Evolutionary conservation across 768 basidiomycete genomes (phyloP).

Genomic region (Tricholoma sp.): DNA sequence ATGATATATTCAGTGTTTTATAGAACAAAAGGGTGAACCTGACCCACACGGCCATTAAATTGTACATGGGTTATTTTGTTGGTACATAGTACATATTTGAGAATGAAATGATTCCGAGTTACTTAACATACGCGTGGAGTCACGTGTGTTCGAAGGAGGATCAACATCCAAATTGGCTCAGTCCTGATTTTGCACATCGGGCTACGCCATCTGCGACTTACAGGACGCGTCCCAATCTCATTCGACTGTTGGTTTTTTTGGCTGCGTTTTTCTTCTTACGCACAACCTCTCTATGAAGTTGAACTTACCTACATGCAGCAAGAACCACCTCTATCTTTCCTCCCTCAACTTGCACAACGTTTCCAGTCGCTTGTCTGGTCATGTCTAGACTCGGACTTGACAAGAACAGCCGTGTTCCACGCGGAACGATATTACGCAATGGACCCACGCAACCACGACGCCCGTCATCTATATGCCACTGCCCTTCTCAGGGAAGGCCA

Average conservation of each 20-base stretch:
- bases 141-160: conserved; percentile 15
- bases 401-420: conserved; percentile 80
- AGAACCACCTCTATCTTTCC: conserved; percentile 44
- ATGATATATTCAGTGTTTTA: conserved; percentile 13
- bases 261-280: background rate
- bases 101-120: background rate
- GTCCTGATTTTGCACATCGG: conserved; percentile 13
- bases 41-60: conserved; percentile 73
- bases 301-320: conserved; percentile 42
- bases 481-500: conserved; percentile 66
- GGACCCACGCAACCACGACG: conserved; percentile 69
- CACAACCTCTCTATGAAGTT: conserved; percentile 20
- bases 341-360: conserved; percentile 59
- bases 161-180: conserved; percentile 14
- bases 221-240: conserved; percentile 8
- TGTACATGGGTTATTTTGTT: background rate
- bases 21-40: conserved; percentile 67
- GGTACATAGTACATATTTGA: too few species aligned
- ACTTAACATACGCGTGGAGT: conserved; percentile 17
- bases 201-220: background rate
- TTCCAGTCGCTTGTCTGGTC: conserved; percentile 75
- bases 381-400: conserved; percentile 76
- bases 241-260: background rate
- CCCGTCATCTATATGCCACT: conserved; percentile 80
- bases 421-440: conserved; percentile 79